A percentile compares a stretch with the other conserved stretches of the same genome.
These are phyloP conservation scores for Prunus yedoensis DNA, from an alignment of 331 rosid genomes.

Conservation along the genomic window DNA sequence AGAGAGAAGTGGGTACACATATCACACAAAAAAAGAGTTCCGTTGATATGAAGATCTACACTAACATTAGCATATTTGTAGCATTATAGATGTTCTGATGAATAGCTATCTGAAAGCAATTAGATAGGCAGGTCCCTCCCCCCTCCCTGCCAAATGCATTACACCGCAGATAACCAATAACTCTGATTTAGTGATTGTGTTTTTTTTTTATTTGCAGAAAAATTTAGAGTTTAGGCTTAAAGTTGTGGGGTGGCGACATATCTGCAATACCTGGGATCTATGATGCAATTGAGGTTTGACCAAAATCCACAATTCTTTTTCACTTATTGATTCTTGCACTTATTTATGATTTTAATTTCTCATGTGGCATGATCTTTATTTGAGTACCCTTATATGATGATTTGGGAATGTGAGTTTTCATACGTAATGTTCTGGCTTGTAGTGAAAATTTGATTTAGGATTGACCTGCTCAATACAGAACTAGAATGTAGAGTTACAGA, in stretches of 20 bases:
- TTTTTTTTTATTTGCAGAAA: slow-evolving; percentile 54
- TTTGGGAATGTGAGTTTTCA: background rate
- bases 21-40: background rate
- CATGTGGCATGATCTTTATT: background rate
- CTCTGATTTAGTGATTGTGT: slow-evolving; percentile 18
- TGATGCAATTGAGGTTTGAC: slow-evolving; percentile 79
- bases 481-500: background rate
- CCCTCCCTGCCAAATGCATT: background rate
- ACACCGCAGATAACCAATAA: background rate
- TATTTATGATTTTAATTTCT: background rate
- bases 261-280: slow-evolving; percentile 86
- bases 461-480: background rate
- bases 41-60: background rate
- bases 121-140: background rate
- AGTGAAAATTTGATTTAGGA: background rate
- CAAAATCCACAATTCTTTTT: slow-evolving; percentile 15
- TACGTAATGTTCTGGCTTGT: background rate
- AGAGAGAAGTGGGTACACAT: slow-evolving; percentile 3
- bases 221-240: slow-evolving; percentile 83
- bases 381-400: background rate
- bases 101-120: background rate
- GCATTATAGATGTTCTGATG: slow-evolving; percentile 8
- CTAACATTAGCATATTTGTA: background rate
- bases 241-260: slow-evolving; percentile 90
- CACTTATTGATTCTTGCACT: too few relatives aligned